phyloP scores from a whole-genome alignment of 2,329 filamentous ascomycete species.

The Karstenula rhodostoma region DNA sequence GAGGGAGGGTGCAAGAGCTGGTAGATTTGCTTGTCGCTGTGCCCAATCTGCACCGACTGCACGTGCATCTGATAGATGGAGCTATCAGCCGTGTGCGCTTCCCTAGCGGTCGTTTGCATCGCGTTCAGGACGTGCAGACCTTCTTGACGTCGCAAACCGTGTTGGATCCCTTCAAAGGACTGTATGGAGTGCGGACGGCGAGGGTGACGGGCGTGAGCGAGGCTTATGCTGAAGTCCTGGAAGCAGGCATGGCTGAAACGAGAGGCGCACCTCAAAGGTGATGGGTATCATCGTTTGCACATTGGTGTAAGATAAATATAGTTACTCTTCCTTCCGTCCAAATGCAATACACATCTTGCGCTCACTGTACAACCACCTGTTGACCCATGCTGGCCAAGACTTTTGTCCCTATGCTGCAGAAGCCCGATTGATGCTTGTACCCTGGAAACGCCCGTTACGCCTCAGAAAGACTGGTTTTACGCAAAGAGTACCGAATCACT shows the following conservation, averaged over 20 bases:
- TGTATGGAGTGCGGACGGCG: conserved; percentile 48
- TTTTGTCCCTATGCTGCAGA: background rate
- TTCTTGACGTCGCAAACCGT: conserved; percentile 51
- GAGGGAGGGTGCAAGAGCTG: conserved; percentile 51
- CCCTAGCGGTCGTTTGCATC: conserved; percentile 42
- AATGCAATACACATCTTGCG: background rate
- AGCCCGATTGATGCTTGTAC: background rate
- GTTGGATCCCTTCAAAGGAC: conserved; percentile 51
- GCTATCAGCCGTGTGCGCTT: conserved; percentile 39
- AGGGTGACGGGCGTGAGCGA: conserved; percentile 51
- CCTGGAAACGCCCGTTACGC: conserved; percentile 9
- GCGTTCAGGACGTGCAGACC: conserved; percentile 45
- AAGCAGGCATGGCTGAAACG: conserved; percentile 41
- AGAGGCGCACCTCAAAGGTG: conserved; percentile 25
- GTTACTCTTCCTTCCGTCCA: background rate
- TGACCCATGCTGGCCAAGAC: background rate
- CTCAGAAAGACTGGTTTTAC: conserved; percentile 51
- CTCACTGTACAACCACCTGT: background rate
- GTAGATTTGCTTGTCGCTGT: conserved; percentile 47
- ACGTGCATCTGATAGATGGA: conserved; percentile 44
- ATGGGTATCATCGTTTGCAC: conserved; percentile 32
- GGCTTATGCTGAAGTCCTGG: conserved; percentile 46
- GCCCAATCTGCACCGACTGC: conserved; percentile 32
- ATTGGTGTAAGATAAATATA: background rate
- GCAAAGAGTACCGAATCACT: conserved; percentile 81